phyloP scores from a whole-genome alignment of 768 basidiomycete genomes.

The Lactarius hengduanensis region DNA sequence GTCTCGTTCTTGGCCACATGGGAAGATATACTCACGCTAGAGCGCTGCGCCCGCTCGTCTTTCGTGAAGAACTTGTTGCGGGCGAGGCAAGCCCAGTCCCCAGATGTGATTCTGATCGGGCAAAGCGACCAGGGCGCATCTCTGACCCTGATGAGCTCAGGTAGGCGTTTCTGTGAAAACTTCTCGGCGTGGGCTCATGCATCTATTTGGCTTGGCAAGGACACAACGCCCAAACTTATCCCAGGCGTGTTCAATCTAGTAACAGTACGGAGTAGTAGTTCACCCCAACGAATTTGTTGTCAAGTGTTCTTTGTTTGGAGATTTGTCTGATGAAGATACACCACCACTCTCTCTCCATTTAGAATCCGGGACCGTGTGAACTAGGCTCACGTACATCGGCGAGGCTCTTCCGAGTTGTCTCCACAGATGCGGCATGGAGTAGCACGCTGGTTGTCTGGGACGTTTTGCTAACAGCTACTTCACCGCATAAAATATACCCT shows the following conservation, averaged over 20 bases:
- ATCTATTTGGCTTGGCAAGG: not conserved
- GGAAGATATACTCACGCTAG: conserved; percentile 23
- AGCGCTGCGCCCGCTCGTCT: conserved; percentile 17
- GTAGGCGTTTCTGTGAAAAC: not conserved
- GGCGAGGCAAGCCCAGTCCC: not conserved
- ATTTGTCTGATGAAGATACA: not conserved
- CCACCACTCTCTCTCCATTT: not conserved
- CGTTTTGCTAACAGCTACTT: not conserved
- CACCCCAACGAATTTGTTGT: conserved; percentile 4
- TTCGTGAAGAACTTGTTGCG: not conserved
- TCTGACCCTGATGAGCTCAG: not conserved
- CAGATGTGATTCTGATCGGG: not conserved
- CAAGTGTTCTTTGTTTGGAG: not conserved
- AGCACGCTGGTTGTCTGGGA: not conserved
- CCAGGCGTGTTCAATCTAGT: not conserved
- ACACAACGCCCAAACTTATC: not conserved
- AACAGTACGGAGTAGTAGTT: not conserved
- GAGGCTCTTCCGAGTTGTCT: not conserved
- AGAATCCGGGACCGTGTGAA: not conserved
- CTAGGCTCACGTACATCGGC: not conserved
- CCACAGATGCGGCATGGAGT: not conserved
- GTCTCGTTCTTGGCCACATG: conserved; percentile 24
- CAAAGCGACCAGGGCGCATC: not conserved
- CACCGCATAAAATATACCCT: not conserved
- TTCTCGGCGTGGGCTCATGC: not conserved